Conservation (phyloP, 73 alveolate species). For the Paramecium sonneborni region DNA sequence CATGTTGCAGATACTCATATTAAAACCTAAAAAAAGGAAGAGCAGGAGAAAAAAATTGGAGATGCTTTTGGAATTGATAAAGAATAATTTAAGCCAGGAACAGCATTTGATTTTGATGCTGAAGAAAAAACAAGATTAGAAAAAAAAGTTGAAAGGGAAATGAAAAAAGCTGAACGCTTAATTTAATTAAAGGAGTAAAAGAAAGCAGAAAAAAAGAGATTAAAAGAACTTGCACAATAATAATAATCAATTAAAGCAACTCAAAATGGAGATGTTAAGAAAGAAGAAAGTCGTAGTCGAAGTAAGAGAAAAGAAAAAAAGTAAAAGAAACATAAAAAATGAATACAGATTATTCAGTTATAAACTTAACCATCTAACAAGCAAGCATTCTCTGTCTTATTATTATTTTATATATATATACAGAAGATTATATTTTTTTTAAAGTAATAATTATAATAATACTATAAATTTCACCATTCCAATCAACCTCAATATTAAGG, state of each 20-base stretch:
- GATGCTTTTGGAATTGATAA: conserved; percentile 85
- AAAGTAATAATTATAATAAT: too few relatives aligned
- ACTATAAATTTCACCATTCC: too few relatives aligned
- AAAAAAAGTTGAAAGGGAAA: conserved; percentile 75
- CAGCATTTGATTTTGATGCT: conserved; percentile 91
- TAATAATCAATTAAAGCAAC: background rate
- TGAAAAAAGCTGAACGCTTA: conserved; percentile 69
- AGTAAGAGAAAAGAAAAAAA: background rate
- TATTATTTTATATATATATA: too few relatives aligned
- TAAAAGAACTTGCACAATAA: background rate
- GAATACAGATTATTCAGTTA: background rate
- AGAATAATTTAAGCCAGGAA: conserved; percentile 87
- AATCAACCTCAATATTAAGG: too few relatives aligned
- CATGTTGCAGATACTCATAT: conserved; percentile 78
- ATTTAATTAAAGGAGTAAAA: conserved; percentile 5
- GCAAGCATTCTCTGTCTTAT: too few relatives aligned
- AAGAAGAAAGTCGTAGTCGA: background rate
- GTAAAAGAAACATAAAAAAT: background rate
- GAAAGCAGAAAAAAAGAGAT: conserved; percentile 35
- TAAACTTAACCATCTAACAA: too few relatives aligned
- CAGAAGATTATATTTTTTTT: too few relatives aligned
- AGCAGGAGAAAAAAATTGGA: conserved; percentile 80
- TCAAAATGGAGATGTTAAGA: background rate
- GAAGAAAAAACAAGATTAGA: conserved; percentile 83
- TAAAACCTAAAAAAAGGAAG: conserved; percentile 82